Conservation (phyloP, 345 rosid genomes). For the Litchi chinensis region DNA sequence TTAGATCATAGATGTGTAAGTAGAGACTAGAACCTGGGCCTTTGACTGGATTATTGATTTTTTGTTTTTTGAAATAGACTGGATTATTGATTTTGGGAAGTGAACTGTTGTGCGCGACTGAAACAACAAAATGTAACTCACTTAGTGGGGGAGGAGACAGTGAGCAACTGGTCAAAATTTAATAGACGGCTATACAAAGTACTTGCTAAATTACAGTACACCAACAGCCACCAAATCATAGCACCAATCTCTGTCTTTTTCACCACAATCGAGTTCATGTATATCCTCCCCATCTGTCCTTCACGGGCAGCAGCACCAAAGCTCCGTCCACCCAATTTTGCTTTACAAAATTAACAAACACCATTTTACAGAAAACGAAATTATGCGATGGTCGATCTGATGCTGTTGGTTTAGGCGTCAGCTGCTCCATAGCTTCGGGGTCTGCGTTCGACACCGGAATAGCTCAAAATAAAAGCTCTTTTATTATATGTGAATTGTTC, state of each 20-base stretch:
- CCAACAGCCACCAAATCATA: not conserved
- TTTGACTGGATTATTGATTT: not conserved
- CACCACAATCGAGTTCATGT: not conserved
- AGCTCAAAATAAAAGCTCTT: too few species aligned
- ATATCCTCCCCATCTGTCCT: conserved; percentile 9
- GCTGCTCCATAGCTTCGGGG: too few species aligned
- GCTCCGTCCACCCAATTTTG: not conserved
- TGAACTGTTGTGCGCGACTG: not conserved
- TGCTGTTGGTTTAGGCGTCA: too few species aligned
- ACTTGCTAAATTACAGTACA: not conserved
- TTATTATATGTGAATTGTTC: too few species aligned
- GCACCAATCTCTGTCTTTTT: not conserved
- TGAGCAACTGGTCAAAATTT: not conserved
- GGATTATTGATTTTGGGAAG: not conserved
- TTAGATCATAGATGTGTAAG: too few species aligned
- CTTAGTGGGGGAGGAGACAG: not conserved
- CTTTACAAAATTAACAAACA: not conserved
- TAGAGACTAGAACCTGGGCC: too few species aligned
- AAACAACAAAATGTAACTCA: too few species aligned
- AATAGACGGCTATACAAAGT: not conserved
- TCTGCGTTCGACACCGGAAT: too few species aligned
- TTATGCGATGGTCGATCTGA: too few species aligned
- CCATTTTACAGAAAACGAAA: too few species aligned
- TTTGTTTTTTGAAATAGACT: too few species aligned
- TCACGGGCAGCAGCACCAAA: conserved; percentile 17